Conservation (phyloP, 192 early-diverging fungal genomes). For the Linnemannia zychae region DNA sequence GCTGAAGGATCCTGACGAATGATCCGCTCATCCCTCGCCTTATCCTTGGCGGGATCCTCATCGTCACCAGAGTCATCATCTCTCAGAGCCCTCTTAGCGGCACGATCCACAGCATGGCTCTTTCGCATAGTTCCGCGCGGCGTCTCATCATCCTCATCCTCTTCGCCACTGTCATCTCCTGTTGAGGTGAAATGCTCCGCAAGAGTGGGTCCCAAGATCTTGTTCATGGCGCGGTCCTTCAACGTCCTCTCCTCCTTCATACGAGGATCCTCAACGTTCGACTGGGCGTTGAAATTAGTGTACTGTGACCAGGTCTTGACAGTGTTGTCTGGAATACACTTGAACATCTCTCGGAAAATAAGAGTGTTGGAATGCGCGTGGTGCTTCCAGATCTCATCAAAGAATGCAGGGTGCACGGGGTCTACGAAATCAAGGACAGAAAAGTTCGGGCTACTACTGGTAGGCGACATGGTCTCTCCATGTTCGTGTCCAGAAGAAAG, state of each 20-base stretch:
- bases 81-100: conserved; percentile 14
- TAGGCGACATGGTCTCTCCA: background rate
- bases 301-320: conserved; percentile 73
- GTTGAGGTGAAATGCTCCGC: conserved; percentile 32
- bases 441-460: conserved; percentile 19
- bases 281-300: conserved; percentile 52
- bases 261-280: conserved; percentile 48
- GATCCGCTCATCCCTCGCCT: conserved; percentile 13
- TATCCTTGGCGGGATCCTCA: conserved; percentile 22
- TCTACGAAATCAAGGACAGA: conserved; percentile 66
- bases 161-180: conserved; percentile 25
- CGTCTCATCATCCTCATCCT: conserved; percentile 13
- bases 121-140: background rate
- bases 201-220: conserved; percentile 44
- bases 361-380: conserved; percentile 73
- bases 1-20: conserved; percentile 8
- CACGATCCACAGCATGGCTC: background rate
- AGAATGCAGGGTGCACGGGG: conserved; percentile 76
- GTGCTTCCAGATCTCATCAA: conserved; percentile 68
- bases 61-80: conserved; percentile 28
- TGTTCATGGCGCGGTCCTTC: conserved; percentile 49
- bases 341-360: conserved; percentile 78
- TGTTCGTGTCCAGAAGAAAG: conserved; percentile 51
- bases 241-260: conserved; percentile 47
- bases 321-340: conserved; percentile 85